Percentiles rank a stretch among this genome's conserved stretches.
phyloP scores from a whole-genome alignment of 805 yeast species.

The Candida alai region DNA sequence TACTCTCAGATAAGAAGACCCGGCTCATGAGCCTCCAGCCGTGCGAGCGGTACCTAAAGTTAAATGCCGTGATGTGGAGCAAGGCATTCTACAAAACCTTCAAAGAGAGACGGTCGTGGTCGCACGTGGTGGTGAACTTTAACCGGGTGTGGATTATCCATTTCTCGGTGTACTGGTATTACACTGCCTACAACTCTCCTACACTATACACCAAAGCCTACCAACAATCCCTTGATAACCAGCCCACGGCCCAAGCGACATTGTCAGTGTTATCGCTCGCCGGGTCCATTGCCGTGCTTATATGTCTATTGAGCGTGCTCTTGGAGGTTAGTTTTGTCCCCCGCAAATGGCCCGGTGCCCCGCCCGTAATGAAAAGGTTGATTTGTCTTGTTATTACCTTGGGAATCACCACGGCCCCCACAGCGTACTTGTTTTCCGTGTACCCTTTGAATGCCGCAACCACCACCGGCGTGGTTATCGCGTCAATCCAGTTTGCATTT shows the following conservation, averaged over 20 bases:
- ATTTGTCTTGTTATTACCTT: conserved; percentile 40
- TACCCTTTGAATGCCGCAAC: conserved; percentile 30
- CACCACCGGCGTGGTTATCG: conserved; percentile 37
- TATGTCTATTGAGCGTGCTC: conserved; percentile 53
- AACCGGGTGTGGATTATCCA: conserved; percentile 80
- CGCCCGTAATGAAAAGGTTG: conserved; percentile 49
- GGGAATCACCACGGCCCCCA: conserved; percentile 46
- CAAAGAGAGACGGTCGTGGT: conserved; percentile 72
- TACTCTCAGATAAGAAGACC: conserved; percentile 39
- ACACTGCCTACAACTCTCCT: conserved; percentile 64
- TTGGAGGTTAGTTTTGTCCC: conserved; percentile 66
- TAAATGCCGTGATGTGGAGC: conserved; percentile 62
- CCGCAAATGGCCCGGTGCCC: conserved; percentile 69
- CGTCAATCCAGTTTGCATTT: conserved; percentile 53
- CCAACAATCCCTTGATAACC: conserved; percentile 48
- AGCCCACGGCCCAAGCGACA: conserved; percentile 55
- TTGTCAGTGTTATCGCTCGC: conserved; percentile 63
- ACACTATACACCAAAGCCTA: conserved; percentile 62
- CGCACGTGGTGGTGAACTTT: conserved; percentile 68
- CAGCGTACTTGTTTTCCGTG: conserved; percentile 48
- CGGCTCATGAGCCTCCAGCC: conserved; percentile 52
- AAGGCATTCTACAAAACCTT: conserved; percentile 72
- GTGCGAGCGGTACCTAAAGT: conserved; percentile 49
- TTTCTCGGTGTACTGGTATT: conserved; percentile 71
- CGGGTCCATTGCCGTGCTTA: conserved; percentile 57